Base-by-base conservation (phyloP, 768 basidiomycete species). In the Mycena belliarum region DNA sequence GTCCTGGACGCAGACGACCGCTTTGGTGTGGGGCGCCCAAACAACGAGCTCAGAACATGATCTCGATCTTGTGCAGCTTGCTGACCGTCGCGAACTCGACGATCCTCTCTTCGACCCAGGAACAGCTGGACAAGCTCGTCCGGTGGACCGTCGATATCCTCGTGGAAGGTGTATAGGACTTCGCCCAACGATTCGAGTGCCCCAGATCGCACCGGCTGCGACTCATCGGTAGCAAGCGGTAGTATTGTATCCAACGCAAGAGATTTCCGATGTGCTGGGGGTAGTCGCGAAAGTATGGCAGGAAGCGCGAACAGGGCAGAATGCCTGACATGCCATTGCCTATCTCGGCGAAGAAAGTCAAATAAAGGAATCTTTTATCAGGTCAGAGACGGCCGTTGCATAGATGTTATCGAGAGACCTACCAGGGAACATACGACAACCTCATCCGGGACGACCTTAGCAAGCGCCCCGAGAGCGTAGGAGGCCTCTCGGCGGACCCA, bases 181-280 rank as follows among this genome's bases (percentile, higher is more conserved):
- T 97, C 95, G 2, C 95, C 95, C 6, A 97, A 80, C 21, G 91
- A 82, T 68, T 97, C 95, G 29, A 96, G 79, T 3, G 89, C 85
- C 4, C 90, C 91, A 16, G 82, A 82, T 21, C 92, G 87, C 24
- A 97, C 93, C 18, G 82, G 77, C 5, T 82, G 71, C 21, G 82
- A 79, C 41, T 81, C 78, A 69, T 95, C 93, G 24, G 69, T 70
- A 18, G 85, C 80, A 23, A 96, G 82, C 2, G 81, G 76, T 6
- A 83, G 52, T 32, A 93, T 73, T 0, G 87, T 86, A 44, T 84
- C 79, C 52, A 93, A 70, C 2, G 91, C 90, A 11, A 93, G 79
- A 10, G 75, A 66, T 20, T 83, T 82, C 14, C 92, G 85, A 54
- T 82, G 76, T 9, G 73, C 65, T 7, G 79, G 77, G 0, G 84